phyloP scores from a whole-genome alignment of 768 basidiomycete species.

The Favolaschia claudopus region DNA sequence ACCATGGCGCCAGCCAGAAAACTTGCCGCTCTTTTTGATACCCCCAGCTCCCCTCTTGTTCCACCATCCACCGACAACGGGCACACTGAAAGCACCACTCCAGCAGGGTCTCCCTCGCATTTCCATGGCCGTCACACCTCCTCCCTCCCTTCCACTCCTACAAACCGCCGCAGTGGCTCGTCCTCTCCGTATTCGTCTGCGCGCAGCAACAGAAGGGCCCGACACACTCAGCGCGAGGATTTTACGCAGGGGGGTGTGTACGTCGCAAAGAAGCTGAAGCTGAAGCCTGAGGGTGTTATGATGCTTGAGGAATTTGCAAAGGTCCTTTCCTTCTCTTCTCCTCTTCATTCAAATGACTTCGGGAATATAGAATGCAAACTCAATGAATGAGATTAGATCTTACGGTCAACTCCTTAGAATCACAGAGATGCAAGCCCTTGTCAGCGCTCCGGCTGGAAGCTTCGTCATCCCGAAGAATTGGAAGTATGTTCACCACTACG shows the following conservation, averaged over 20 bases:
- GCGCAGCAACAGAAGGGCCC: neutral
- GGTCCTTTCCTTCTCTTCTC: neutral
- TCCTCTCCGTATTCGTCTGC: conserved; percentile 3
- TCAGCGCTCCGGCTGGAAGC: neutral
- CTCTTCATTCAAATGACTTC: neutral
- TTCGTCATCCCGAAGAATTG: neutral
- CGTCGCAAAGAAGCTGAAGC: neutral
- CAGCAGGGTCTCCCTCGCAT: neutral
- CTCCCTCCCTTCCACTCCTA: neutral
- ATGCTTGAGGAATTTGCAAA: conserved; percentile 1
- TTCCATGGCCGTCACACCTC: neutral
- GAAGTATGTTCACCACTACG: neutral
- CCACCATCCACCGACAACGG: neutral
- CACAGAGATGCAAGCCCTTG: neutral
- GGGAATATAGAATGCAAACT: neutral
- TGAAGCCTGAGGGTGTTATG: neutral
- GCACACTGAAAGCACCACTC: neutral
- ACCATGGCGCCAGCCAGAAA: neutral
- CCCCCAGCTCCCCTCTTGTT: conserved; percentile 7
- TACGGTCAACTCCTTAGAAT: neutral
- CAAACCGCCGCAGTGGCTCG: neutral
- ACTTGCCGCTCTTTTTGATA: conserved; percentile 6
- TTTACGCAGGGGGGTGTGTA: neutral
- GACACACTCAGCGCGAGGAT: neutral
- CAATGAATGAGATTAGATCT: neutral